Base-by-base conservation (phyloP, 306 rosid genomes). In the Cucurbita maxima region DNA sequence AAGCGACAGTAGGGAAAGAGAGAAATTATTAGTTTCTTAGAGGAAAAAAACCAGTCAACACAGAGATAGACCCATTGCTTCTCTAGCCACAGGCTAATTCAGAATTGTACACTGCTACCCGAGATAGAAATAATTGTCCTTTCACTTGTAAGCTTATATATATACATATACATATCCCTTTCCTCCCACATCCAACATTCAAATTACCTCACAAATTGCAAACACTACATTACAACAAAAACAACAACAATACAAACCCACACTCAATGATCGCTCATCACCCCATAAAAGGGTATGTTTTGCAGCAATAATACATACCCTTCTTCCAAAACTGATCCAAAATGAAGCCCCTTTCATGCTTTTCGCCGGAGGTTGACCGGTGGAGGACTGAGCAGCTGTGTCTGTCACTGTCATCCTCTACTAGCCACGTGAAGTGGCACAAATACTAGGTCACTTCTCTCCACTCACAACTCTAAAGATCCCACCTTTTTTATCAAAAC, bases 351-450 rank as follows among this genome's bases (percentile, higher is more conserved):
- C 5, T 58, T 30, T 30, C 34, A 30, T 30, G 3, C 34, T 30
- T 30, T 30, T 30, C 34, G 34, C 34, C 4, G 34, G 34, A 30
- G 34, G 34, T 30, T 30, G 34, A 30, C 34, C 34, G 34, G 34
- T 30, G 34, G 34, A 30, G 34, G 34, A 30, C 34, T 30, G 34
- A 30, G 34, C 34, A 30, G 34, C 34, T 30, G 81, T 63, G 68
- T 53, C 19, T 79, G 82, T 80, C 75, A 56, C 71, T 40, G 72
- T 78, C 73, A 68, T 77, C 83, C 82, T 79, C 79, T 85, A 86
- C 80, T 76, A 77, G 80, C 88, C 96, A 92, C 92, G 92, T 90
- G 96, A 90, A 92, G 88, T 79, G 84, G 87, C 86, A 84, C 83
- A 80, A 77, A 71, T 54, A 61, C 58, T 71, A 53, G 60, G 83